Evolutionary conservation across 1,139 yeast species (phyloP), one percentile per base, ranked within the genome.

Genomic region (Candida sp.): DNA sequence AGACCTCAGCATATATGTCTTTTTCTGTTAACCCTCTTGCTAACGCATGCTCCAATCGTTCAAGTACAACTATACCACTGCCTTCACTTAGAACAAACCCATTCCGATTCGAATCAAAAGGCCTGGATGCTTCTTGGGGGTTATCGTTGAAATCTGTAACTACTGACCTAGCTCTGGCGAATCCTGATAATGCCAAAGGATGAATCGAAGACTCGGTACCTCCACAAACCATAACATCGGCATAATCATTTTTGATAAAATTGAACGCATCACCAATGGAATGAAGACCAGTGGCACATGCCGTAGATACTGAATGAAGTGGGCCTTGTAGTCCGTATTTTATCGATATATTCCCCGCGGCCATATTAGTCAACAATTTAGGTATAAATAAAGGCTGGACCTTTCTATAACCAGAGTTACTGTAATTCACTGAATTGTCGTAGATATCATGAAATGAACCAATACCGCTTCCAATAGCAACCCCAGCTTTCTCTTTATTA

Each of bases 81-180:
- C 99, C 99, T 68, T 95, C 99, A 36, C 96, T 85, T 40, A 95
- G 73, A 0, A 95, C 97, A 65, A 95, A 95, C 5, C 99, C 99
- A 47, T 75, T 77, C 46, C 99, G 68, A 5, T 69, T 66, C 12
- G 63, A 63, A 59, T 95, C 99, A 64, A 95, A 95, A 0, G 99
- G 99, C 47, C 97, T 68, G 9, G 96, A 86, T 0, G 96, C 88
- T 32, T 66, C 63, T 4, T 57, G 55, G 0, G 96, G 96, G 1
- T 60, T 60, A 41, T 84, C 85, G 48, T 81, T 83, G 54, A 59
- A 84, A 33, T 68, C 75, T 0, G 91, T 79, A 1, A 84, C 82
- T 9, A 93, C 79, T 5, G 96, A 84, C 53, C 89, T 82, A 4
- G 97, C 95, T 42, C 98, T 70, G 2, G 96, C 86, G 68, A 95